Conservation (phyloP, 2,329 filamentous ascomycete species). For the Fusarium foetens region DNA sequence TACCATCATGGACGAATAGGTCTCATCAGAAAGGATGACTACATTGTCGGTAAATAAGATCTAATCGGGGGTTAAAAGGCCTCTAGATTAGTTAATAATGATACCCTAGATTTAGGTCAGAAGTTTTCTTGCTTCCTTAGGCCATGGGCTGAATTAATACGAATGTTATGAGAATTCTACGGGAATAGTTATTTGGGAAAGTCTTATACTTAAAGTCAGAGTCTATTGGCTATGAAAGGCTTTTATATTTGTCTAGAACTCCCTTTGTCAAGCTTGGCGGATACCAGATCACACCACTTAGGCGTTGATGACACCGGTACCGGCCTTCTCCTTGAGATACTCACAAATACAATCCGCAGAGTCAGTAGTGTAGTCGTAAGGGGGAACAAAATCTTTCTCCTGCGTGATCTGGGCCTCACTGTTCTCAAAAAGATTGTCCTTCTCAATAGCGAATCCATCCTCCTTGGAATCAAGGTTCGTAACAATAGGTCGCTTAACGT, state of each 20-base stretch:
- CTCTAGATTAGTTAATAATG: too few relatives aligned
- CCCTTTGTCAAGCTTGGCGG: background rate
- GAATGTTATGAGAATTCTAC: too few relatives aligned
- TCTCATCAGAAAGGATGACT: too few relatives aligned
- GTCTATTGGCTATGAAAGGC: background rate
- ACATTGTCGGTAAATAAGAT: too few relatives aligned
- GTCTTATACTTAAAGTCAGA: too few relatives aligned
- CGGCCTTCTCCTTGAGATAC: conserved; percentile 41
- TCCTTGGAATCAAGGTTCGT: conserved; percentile 57
- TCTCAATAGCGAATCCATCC: conserved; percentile 56
- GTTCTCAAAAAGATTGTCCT: conserved; percentile 57
- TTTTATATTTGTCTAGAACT: background rate
- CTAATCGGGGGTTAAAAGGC: too few relatives aligned
- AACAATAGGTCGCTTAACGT: conserved; percentile 54
- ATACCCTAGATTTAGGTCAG: too few relatives aligned
- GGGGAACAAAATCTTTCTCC: conserved; percentile 46
- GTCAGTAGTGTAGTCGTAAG: conserved; percentile 50
- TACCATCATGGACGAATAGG: too few relatives aligned
- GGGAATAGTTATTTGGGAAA: too few relatives aligned
- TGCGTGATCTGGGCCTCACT: conserved; percentile 50
- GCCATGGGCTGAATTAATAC: too few relatives aligned
- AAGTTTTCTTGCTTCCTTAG: too few relatives aligned
- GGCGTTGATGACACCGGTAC: conserved; percentile 34
- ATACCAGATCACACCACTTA: background rate
- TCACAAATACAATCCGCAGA: conserved; percentile 39